Percentiles rank a stretch among this genome's conserved stretches.
Conservation (phyloP, 2,329 filamentous ascomycete species). For the Alternaria alternata region DNA sequence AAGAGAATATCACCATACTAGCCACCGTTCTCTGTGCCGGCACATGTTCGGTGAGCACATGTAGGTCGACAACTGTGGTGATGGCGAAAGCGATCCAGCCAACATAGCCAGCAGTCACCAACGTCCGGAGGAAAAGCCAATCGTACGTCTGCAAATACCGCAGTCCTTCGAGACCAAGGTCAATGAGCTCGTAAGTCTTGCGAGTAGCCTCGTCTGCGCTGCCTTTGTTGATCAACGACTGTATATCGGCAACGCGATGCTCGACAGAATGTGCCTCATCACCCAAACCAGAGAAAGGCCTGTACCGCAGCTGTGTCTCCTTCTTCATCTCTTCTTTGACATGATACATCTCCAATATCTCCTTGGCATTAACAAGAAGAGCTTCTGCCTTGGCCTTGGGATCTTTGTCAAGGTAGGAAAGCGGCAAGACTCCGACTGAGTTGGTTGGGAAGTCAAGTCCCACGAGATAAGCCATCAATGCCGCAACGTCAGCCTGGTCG, state of each 20-base stretch:
- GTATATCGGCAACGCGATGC: slow-evolving; percentile 72
- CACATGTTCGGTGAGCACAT: slow-evolving; percentile 78
- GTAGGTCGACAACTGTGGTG: slow-evolving; percentile 85
- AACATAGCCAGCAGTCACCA: slow-evolving; percentile 89
- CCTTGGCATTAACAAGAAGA: slow-evolving; percentile 81
- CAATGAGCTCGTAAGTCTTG: slow-evolving; percentile 78
- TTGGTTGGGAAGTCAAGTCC: slow-evolving; percentile 93
- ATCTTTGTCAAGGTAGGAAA: slow-evolving; percentile 79
- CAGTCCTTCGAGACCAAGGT: slow-evolving; percentile 79
- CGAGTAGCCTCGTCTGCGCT: slow-evolving; percentile 80
- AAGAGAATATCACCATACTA: slow-evolving; percentile 74
- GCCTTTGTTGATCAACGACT: slow-evolving; percentile 69
- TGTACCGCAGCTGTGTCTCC: slow-evolving; percentile 76
- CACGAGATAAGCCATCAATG: slow-evolving; percentile 91
- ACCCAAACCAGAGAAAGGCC: slow-evolving; percentile 75
- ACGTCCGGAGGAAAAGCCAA: slow-evolving; percentile 90
- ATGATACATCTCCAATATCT: slow-evolving; percentile 93
- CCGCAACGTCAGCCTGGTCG: slow-evolving; percentile 89
- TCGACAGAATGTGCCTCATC: slow-evolving; percentile 69
- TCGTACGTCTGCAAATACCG: slow-evolving; percentile 98
- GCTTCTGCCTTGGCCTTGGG: slow-evolving; percentile 83
- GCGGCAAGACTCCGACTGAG: slow-evolving; percentile 89
- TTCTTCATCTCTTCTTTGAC: slow-evolving; percentile 91
- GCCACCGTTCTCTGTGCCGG: slow-evolving; percentile 68
- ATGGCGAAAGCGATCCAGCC: slow-evolving; percentile 95